A percentile compares a stretch with the other conserved stretches of the same genome.
phyloP scores from a whole-genome alignment of 257 asterid species.

The Coffea eugenioides region DNA sequence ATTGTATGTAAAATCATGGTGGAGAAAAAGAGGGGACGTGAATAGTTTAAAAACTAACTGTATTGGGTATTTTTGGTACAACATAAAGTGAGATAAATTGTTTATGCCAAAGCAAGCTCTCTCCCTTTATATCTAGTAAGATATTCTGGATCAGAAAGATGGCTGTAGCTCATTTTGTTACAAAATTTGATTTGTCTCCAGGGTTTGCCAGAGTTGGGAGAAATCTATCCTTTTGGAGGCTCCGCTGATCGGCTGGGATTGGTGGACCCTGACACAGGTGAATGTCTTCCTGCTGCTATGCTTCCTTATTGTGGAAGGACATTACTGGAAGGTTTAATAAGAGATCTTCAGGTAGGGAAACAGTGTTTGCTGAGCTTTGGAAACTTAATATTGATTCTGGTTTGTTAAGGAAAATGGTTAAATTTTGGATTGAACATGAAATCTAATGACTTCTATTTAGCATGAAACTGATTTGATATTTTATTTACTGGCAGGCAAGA shows the following conservation, averaged over 20 bases:
- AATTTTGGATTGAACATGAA: neutral
- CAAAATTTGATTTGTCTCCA: slow-evolving; percentile 49
- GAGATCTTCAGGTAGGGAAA: slow-evolving; percentile 90
- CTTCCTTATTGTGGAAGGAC: slow-evolving; percentile 97
- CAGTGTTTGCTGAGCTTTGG: slow-evolving; percentile 6
- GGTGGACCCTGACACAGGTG: slow-evolving; percentile 82
- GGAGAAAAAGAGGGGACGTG: too few species aligned
- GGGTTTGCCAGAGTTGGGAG: slow-evolving; percentile 99
- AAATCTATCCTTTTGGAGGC: slow-evolving; percentile 98
- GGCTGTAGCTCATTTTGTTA: slow-evolving; percentile 25
- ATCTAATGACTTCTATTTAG: slow-evolving; percentile 11
- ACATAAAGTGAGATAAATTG: too few species aligned
- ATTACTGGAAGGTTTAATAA: slow-evolving; percentile 89
- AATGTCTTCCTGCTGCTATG: slow-evolving; percentile 99
- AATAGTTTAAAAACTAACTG: too few species aligned
- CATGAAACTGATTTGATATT: slow-evolving; percentile 29
- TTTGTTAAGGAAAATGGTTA: neutral
- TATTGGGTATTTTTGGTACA: too few species aligned
- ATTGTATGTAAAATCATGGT: too few species aligned
- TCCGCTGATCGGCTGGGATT: slow-evolving; percentile 96
- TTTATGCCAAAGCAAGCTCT: too few species aligned
- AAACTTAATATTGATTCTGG: neutral
- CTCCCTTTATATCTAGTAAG: too few species aligned
- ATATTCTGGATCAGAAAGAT: slow-evolving; percentile 9
- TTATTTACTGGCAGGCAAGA: slow-evolving; percentile 70